Evolutionary conservation across 2,329 filamentous ascomycete genomes (phyloP).

Genomic region (Botryosphaeria dothidea): DNA sequence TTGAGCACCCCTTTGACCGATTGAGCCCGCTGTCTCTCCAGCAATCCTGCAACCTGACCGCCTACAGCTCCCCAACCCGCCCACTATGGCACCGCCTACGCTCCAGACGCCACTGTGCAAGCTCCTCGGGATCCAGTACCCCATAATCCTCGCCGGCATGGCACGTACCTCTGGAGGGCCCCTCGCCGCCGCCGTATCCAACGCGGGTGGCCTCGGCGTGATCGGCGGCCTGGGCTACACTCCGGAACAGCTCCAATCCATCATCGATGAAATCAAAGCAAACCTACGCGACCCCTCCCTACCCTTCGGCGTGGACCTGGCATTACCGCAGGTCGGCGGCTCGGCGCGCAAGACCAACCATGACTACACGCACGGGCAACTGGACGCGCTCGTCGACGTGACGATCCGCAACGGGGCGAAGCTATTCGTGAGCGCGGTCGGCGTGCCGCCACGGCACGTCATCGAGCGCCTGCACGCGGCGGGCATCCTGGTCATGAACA

Average conservation of each 20-base stretch:
- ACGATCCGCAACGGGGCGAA: slow-evolving; percentile 80
- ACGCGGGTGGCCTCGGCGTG: slow-evolving; percentile 76
- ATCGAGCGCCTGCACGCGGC: slow-evolving; percentile 77
- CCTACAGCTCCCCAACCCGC: not conserved
- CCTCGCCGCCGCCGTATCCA: slow-evolving; percentile 58
- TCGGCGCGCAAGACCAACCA: slow-evolving; percentile 87
- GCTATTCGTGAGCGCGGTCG: slow-evolving; percentile 85
- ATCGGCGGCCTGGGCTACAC: slow-evolving; percentile 49
- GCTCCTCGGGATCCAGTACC: slow-evolving; percentile 82
- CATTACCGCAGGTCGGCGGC: slow-evolving; percentile 85
- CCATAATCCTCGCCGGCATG: slow-evolving; percentile 92
- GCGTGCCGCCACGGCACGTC: slow-evolving; percentile 73
- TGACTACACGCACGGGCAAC: slow-evolving; percentile 88
- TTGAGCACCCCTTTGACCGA: not conserved
- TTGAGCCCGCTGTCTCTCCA: not conserved
- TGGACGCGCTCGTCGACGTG: slow-evolving; percentile 85
- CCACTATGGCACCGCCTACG: slow-evolving; percentile 32
- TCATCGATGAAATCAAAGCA: slow-evolving; percentile 83
- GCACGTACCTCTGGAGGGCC: slow-evolving; percentile 63
- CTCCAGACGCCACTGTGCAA: slow-evolving; percentile 41
- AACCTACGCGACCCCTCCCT: slow-evolving; percentile 66
- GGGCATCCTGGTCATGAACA: slow-evolving; percentile 90
- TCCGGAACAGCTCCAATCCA: slow-evolving; percentile 72
- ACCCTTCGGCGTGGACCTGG: slow-evolving; percentile 89
- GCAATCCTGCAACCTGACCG: not conserved